These are phyloP conservation scores for Phyllosticta paracitricarpa DNA, from an alignment of 2,329 filamentous ascomycete genomes.

Conservation along the genomic window DNA sequence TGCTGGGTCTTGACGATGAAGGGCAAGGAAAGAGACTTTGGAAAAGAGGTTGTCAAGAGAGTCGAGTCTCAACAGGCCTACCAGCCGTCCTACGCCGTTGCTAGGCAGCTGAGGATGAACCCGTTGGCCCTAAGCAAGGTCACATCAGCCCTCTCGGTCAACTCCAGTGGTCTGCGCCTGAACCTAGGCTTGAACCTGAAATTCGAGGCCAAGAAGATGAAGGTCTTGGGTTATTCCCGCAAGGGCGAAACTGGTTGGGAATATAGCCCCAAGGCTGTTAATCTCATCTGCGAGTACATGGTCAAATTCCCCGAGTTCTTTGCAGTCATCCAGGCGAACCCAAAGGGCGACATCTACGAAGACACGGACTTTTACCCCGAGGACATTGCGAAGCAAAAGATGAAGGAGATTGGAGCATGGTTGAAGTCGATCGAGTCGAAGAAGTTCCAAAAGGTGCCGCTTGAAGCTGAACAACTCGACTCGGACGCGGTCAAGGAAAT, in stretches of 20 bases:
- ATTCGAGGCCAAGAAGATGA: constrained; percentile 89
- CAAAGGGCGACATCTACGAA: constrained; percentile 71
- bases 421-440: constrained; percentile 85
- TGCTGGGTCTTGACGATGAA: constrained; percentile 66
- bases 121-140: constrained; percentile 89
- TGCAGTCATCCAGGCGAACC: constrained; percentile 73
- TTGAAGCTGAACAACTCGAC: constrained; percentile 93
- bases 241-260: constrained; percentile 86
- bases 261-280: constrained; percentile 76
- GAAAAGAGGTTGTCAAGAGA: constrained; percentile 58
- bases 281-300: constrained; percentile 81
- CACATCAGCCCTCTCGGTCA: constrained; percentile 84
- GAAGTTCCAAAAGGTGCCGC: constrained; percentile 87
- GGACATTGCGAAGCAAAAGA: constrained; percentile 61
- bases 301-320: constrained; percentile 92
- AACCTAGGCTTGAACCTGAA: constrained; percentile 95
- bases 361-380: constrained; percentile 80
- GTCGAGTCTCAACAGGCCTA: constrained; percentile 67
- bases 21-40: constrained; percentile 71
- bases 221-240: constrained; percentile 90
- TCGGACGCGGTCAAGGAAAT: constrained; percentile 77
- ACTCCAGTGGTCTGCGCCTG: constrained; percentile 68
- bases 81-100: constrained; percentile 78
- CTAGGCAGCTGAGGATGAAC: constrained; percentile 70
- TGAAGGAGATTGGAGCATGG: constrained; percentile 93